phyloP scores from a whole-genome alignment of 768 basidiomycete genomes.

The Asterophora lycoperdoides region DNA sequence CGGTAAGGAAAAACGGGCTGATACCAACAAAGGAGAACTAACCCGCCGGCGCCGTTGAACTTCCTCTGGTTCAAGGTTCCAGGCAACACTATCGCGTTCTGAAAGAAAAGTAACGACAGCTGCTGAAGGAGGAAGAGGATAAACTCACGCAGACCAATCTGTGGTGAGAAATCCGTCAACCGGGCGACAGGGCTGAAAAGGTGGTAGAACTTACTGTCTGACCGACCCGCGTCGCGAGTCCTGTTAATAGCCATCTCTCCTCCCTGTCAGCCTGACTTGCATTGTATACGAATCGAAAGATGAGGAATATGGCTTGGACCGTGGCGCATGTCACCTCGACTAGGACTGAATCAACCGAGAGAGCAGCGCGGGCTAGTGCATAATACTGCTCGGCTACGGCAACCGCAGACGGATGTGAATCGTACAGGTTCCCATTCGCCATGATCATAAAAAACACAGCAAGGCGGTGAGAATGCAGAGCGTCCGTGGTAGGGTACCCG shows the following conservation, averaged over 20 bases:
- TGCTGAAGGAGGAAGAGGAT: background rate
- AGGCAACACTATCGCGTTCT: slow-evolving; percentile 50
- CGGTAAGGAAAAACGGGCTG: background rate
- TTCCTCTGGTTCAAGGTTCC: slow-evolving; percentile 43
- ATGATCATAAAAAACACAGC: slow-evolving; percentile 51
- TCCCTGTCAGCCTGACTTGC: slow-evolving; percentile 41
- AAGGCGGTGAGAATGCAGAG: slow-evolving; percentile 42
- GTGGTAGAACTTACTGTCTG: slow-evolving; percentile 38
- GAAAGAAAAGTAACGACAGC: slow-evolving; percentile 1
- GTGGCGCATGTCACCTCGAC: slow-evolving; percentile 43
- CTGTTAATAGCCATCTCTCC: slow-evolving; percentile 46
- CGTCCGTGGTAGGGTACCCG: slow-evolving; percentile 27
- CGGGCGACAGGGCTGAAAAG: slow-evolving; percentile 3
- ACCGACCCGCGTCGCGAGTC: slow-evolving; percentile 37
- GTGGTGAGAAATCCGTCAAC: background rate
- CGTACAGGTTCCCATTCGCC: slow-evolving; percentile 43
- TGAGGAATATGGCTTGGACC: slow-evolving; percentile 44
- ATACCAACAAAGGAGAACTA: background rate
- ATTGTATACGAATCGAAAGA: slow-evolving; percentile 38
- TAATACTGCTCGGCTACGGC: slow-evolving; percentile 38
- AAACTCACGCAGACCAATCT: slow-evolving; percentile 53
- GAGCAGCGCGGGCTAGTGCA: slow-evolving; percentile 43
- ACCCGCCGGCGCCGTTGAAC: slow-evolving; percentile 41
- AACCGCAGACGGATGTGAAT: slow-evolving; percentile 30
- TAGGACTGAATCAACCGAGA: slow-evolving; percentile 42